phyloP scores from a whole-genome alignment of 169 alveolate species.

The Cryptosporidium bovis region DNA sequence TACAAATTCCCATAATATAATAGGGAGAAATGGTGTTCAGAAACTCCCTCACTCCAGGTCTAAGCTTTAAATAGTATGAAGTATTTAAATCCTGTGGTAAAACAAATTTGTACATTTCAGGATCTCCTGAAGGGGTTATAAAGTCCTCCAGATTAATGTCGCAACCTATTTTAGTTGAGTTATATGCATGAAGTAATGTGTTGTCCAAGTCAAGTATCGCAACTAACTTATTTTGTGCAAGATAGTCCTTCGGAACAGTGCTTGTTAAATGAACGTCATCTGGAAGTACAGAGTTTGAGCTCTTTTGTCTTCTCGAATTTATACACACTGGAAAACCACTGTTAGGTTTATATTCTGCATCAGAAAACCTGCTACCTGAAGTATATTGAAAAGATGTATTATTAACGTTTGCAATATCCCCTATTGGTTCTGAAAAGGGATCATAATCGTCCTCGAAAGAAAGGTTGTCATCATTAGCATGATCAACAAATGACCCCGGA shows the following conservation, averaged over 20 bases:
- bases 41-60: constrained; percentile 91
- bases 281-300: constrained; percentile 57
- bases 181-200: constrained; percentile 90
- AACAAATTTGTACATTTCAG: constrained; percentile 89
- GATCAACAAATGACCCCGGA: constrained; percentile 15
- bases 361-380: constrained; percentile 7
- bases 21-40: constrained; percentile 86
- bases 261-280: constrained; percentile 68
- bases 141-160: constrained; percentile 87
- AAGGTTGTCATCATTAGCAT: constrained; percentile 15
- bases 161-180: constrained; percentile 85
- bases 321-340: constrained; percentile 2
- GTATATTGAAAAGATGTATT: constrained; percentile 1
- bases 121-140: constrained; percentile 87
- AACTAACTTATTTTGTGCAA: constrained; percentile 79
- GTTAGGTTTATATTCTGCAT: constrained; percentile 25
- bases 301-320: constrained; percentile 1
- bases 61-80: constrained; percentile 87
- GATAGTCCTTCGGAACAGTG: constrained; percentile 66
- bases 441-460: constrained; percentile 70
- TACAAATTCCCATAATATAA: constrained; percentile 89
- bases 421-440: constrained; percentile 65
- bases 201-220: constrained; percentile 89
- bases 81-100: constrained; percentile 87
- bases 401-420: not conserved